Evolutionary conservation across 192 early-diverging fungal genomes (phyloP).

Genomic region (Backusella circina): DNA sequence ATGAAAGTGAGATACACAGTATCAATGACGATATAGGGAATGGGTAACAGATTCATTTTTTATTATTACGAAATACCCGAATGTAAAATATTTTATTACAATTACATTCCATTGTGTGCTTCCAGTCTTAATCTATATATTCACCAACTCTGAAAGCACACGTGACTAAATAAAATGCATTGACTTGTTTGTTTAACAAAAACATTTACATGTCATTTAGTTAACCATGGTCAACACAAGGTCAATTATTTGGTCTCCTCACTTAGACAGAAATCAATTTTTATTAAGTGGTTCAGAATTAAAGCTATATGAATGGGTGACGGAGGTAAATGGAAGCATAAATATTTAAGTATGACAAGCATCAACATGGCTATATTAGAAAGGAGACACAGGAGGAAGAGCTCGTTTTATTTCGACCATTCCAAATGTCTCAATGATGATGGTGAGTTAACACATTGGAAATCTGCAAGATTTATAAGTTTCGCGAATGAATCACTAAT

Average conservation of each 20-base stretch:
- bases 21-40: no score
- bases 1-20: no score
- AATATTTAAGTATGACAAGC: background rate
- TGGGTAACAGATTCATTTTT: no score
- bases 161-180: background rate
- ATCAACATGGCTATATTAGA: background rate
- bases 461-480: background rate
- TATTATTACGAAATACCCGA: background rate
- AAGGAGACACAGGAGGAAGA: constrained; percentile 5
- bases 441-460: background rate
- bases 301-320: constrained; percentile 52
- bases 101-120: background rate
- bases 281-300: constrained; percentile 53
- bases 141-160: background rate
- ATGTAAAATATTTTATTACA: background rate
- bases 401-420: constrained; percentile 17
- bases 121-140: background rate
- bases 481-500: background rate
- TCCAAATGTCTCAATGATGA: constrained; percentile 31
- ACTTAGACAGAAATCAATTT: constrained; percentile 47
- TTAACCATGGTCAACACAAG: constrained; percentile 37
- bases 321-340: constrained; percentile 10
- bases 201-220: background rate
- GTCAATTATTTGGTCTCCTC: constrained; percentile 52
- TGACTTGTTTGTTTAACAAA: background rate